A percentile compares a stretch with the other conserved stretches of the same genome.
Evolutionary conservation across 73 alveolate species (phyloP).

Genomic region (Paramecium biaurelia): DNA sequence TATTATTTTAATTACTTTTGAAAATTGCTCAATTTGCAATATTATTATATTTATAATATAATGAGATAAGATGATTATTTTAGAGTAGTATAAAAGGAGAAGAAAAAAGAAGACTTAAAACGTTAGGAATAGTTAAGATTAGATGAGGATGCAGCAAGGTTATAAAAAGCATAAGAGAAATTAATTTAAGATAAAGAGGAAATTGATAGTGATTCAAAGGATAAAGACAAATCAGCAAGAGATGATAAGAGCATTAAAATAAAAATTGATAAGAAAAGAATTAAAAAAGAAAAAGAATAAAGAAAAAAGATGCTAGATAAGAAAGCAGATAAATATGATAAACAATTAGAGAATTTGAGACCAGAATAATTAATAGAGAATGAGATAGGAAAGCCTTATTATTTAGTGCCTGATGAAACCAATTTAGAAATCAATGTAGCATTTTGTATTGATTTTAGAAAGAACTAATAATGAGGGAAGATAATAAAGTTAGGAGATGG

Average conservation of each 20-base stretch:
- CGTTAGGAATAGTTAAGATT: background rate
- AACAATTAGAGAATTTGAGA: background rate
- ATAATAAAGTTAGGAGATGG: conserved; percentile 45
- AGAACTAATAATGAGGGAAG: conserved; percentile 16
- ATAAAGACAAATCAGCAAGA: background rate
- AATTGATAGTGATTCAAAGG: background rate
- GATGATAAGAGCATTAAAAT: background rate
- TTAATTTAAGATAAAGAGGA: background rate
- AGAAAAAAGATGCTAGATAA: background rate
- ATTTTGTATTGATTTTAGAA: background rate
- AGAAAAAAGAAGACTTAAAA: background rate
- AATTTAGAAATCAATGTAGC: conserved; percentile 36
- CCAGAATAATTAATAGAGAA: background rate
- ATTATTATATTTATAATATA: background rate
- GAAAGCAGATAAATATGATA: background rate
- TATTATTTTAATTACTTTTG: background rate
- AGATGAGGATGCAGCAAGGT: background rate
- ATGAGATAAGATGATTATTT: background rate
- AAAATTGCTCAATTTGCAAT: background rate
- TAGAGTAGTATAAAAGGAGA: background rate
- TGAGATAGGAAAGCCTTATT: conserved; percentile 27
- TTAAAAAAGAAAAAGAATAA: background rate
- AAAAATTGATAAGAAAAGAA: background rate
- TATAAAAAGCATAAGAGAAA: background rate
- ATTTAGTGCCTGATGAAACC: conserved; percentile 33